phyloP scores from a whole-genome alignment of 495 filamentous ascomycete species.

The Aspergillus avenaceus region DNA sequence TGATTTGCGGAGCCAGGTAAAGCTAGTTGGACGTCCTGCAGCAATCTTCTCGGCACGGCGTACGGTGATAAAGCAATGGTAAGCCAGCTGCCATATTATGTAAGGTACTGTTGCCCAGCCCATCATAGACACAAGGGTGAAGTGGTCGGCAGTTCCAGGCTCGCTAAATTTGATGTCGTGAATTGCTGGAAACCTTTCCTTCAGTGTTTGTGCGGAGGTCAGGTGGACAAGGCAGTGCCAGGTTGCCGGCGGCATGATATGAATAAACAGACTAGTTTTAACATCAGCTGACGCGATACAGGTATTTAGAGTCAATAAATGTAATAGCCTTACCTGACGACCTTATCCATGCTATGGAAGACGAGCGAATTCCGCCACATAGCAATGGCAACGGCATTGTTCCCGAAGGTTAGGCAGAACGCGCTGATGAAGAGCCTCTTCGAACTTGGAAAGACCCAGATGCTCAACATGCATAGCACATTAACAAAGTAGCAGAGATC shows the following conservation, averaged over 20 bases:
- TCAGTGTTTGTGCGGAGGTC: constrained; percentile 57
- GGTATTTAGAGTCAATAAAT: neutral
- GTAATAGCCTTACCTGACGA: constrained; percentile 59
- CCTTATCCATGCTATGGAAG: constrained; percentile 95
- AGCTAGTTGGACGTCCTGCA: constrained; percentile 90
- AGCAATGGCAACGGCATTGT: constrained; percentile 95
- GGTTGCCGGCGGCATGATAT: constrained; percentile 95
- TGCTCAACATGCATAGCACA: constrained; percentile 69
- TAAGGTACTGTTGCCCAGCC: constrained; percentile 92
- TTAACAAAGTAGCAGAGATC: constrained; percentile 99
- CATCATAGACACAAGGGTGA: constrained; percentile 79
- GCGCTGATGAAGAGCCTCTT: constrained; percentile 91
- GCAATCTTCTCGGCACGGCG: constrained; percentile 90
- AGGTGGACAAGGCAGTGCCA: constrained; percentile 91
- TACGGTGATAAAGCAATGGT: constrained; percentile 92
- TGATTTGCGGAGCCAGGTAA: constrained; percentile 91
- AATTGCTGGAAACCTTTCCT: constrained; percentile 78
- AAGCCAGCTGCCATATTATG: constrained; percentile 82
- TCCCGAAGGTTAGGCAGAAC: constrained; percentile 89
- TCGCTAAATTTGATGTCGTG: constrained; percentile 74
- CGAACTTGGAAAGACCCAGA: constrained; percentile 89
- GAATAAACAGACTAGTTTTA: constrained; percentile 77
- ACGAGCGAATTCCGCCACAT: constrained; percentile 99
- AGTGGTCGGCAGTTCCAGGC: constrained; percentile 67
- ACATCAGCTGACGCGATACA: constrained; percentile 9